These are phyloP conservation scores for Papiliotrema laurentii DNA, from an alignment of 1,284 basidiomycete genomes.

Conservation along the genomic window DNA sequence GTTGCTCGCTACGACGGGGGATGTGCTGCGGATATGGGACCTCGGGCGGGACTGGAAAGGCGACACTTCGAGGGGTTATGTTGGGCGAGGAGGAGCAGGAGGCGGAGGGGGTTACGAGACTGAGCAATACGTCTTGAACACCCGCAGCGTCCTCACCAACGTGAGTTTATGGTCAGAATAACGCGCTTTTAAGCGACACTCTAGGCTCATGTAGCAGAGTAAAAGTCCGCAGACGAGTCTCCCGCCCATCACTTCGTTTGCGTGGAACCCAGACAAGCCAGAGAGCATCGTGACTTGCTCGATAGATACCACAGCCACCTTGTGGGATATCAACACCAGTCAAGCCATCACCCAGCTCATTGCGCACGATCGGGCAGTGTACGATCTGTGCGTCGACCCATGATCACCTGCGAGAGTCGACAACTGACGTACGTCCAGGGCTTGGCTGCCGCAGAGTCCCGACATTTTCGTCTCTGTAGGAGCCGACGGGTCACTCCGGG, in stretches of 20 bases:
- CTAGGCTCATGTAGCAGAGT: constrained; percentile 55
- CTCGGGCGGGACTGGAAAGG: constrained; percentile 53
- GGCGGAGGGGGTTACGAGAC: constrained; percentile 58
- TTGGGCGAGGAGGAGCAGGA: too few species aligned
- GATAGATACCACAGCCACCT: constrained; percentile 91
- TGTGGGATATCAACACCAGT: constrained; percentile 94
- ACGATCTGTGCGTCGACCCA: constrained; percentile 41
- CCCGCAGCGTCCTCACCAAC: constrained; percentile 61
- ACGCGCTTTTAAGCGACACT: too few species aligned
- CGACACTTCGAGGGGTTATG: constrained; percentile 11
- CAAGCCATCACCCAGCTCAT: constrained; percentile 96
- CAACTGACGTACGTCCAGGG: constrained; percentile 39
- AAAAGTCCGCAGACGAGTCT: constrained; percentile 78
- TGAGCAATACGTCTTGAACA: constrained; percentile 51
- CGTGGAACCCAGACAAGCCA: constrained; percentile 88
- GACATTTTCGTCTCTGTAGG: constrained; percentile 99
- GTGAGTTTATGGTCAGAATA: constrained; percentile 49
- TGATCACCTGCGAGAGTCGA: constrained; percentile 5
- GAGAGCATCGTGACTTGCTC: constrained; percentile 89
- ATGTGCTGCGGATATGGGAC: constrained; percentile 85
- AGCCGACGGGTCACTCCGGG: constrained; percentile 91
- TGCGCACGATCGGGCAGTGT: constrained; percentile 95
- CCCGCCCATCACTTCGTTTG: constrained; percentile 89
- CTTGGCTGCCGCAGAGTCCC: constrained; percentile 95
- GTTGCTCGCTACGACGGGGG: constrained; percentile 82